Conservation (phyloP, 78 protist species). For the Dictyostelium citrinum region DNA sequence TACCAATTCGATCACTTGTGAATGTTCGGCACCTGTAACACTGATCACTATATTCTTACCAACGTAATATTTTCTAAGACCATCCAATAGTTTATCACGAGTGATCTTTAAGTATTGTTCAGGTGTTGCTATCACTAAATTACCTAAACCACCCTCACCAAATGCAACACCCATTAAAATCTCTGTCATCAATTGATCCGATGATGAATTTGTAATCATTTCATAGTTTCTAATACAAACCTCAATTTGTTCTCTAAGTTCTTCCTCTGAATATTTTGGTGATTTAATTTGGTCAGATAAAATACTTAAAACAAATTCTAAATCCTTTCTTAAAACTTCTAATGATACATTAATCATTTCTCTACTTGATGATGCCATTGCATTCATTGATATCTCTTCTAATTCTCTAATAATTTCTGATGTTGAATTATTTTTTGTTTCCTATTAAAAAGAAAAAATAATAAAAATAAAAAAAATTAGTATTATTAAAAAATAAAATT, state of each 20-base stretch:
- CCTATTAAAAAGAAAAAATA: neutral
- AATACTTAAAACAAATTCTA: slow-evolving; percentile 19
- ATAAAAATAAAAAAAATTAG: no score
- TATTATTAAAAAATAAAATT: no score
- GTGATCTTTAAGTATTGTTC: neutral
- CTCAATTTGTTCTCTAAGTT: slow-evolving; percentile 11
- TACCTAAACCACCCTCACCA: slow-evolving; percentile 49
- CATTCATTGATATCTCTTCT: slow-evolving; percentile 33
- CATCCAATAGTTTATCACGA: neutral
- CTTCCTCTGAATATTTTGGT: slow-evolving; percentile 19
- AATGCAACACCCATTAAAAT: slow-evolving; percentile 4
- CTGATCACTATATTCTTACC: slow-evolving; percentile 58
- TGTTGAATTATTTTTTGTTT: slow-evolving; percentile 33
- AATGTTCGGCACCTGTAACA: slow-evolving; percentile 43
- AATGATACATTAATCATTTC: slow-evolving; percentile 6
- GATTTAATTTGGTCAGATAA: slow-evolving; percentile 36
- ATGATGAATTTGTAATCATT: neutral
- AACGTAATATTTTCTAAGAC: neutral
- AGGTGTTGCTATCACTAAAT: neutral
- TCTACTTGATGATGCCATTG: neutral
- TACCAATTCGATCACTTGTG: neutral
- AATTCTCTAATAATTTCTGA: slow-evolving; percentile 18
- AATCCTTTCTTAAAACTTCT: slow-evolving; percentile 44
- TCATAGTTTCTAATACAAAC: neutral
- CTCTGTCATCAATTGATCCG: slow-evolving; percentile 5